These are phyloP conservation scores for Solanum piurae DNA, from an alignment of 257 asterid genomes.

Conservation along the genomic window DNA sequence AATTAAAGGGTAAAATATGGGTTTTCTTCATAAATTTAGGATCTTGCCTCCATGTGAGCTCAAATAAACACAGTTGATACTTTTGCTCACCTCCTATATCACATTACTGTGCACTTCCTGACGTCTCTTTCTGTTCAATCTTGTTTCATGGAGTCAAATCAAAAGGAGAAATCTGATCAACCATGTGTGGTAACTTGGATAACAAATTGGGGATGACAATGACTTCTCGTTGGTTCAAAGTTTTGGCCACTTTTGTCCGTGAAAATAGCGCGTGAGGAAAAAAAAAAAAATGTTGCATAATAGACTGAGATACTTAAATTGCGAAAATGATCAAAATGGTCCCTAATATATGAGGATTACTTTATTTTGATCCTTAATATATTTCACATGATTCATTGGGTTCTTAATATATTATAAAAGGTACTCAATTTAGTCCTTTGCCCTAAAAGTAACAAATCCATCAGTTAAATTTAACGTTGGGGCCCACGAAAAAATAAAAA, in stretches of 20 bases:
- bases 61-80: background rate
- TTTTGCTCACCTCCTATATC: background rate
- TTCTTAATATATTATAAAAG: too few relatives aligned
- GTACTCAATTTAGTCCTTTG: too few relatives aligned
- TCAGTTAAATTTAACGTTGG: too few relatives aligned
- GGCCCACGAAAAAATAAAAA: too few relatives aligned
- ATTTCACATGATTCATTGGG: too few relatives aligned
- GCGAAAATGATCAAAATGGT: too few relatives aligned
- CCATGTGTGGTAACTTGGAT: background rate
- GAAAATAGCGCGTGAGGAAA: background rate
- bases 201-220: background rate
- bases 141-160: background rate
- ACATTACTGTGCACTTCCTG: background rate
- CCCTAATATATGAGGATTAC: too few relatives aligned
- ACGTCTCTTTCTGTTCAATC: background rate
- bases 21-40: background rate
- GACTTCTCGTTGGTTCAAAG: background rate
- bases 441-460: too few relatives aligned
- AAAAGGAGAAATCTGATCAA: background rate
- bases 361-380: too few relatives aligned
- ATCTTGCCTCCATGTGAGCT: background rate
- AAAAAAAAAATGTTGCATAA: too few relatives aligned
- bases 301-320: accelerated
- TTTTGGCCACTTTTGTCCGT: background rate
- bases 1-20: background rate